Percentiles rank a stretch among this genome's conserved stretches.
Conservation (phyloP, 495 filamentous ascomycete genomes). For the Penicillium riverlandense region DNA sequence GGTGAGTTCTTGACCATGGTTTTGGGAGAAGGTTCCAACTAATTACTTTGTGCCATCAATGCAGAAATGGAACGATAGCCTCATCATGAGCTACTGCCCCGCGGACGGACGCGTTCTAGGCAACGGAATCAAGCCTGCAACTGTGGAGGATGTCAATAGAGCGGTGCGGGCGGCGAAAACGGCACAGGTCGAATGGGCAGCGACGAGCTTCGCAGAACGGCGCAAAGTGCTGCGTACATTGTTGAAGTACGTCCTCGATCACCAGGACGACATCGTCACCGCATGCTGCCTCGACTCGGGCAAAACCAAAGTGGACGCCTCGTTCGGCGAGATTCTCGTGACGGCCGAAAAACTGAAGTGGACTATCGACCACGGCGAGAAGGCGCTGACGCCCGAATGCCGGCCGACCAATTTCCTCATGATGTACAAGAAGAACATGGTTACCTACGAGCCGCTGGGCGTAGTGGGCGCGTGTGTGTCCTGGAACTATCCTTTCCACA, state of each 20-base stretch:
- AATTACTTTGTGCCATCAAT: no score
- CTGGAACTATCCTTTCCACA: constrained; percentile 98
- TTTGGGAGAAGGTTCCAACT: no score
- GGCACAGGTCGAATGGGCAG: constrained; percentile 77
- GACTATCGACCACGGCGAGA: constrained; percentile 89
- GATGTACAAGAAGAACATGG: constrained; percentile 91
- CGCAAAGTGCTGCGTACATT: constrained; percentile 75
- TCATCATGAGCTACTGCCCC: constrained; percentile 68
- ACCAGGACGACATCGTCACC: constrained; percentile 80
- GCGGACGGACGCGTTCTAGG: constrained; percentile 83
- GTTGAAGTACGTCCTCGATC: constrained; percentile 75
- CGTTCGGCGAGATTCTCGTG: constrained; percentile 88
- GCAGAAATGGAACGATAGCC: constrained; percentile 35
- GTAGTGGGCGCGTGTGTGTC: constrained; percentile 88
- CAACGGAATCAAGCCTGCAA: constrained; percentile 65
- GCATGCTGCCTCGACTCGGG: constrained; percentile 93
- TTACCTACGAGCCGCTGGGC: constrained; percentile 86
- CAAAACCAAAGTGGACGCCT: constrained; percentile 91
- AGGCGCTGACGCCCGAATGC: constrained; percentile 60
- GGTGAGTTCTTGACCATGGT: constrained; percentile 16
- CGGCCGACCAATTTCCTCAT: constrained; percentile 83
- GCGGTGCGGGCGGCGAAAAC: constrained; percentile 64
- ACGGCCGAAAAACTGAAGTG: constrained; percentile 90
- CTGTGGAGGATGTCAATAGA: constrained; percentile 69
- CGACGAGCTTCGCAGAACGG: constrained; percentile 69